Percentiles rank a stretch among this genome's conserved stretches.
Evolutionary conservation across 192 early-diverging fungal species (phyloP).

Genomic region (Entomortierella lignicola): DNA sequence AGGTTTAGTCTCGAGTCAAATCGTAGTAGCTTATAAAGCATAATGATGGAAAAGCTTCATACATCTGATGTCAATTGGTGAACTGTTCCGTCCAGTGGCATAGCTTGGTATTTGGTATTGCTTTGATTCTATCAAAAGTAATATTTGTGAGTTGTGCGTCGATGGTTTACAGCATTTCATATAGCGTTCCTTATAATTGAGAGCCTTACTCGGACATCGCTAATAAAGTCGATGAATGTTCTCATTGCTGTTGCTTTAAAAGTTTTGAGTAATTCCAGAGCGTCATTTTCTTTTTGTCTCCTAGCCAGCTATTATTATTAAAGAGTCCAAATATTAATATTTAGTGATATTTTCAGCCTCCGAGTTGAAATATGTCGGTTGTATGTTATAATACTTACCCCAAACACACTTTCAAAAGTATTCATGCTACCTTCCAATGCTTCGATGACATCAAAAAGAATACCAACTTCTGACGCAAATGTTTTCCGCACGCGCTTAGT

Average conservation of each 20-base stretch:
- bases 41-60: slow-evolving; percentile 15
- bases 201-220: slow-evolving; percentile 72
- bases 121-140: slow-evolving; percentile 45
- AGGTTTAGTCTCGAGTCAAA: not conserved
- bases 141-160: not conserved
- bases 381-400: slow-evolving; percentile 13
- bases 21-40: not conserved
- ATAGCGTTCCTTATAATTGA: not conserved
- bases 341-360: not conserved
- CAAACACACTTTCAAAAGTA: slow-evolving; percentile 54
- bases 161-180: not conserved
- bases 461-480: slow-evolving; percentile 40
- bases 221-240: slow-evolving; percentile 75
- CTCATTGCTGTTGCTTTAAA: slow-evolving; percentile 64
- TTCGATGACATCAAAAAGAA: slow-evolving; percentile 50
- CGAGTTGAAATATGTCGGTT: not conserved
- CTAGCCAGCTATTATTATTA: slow-evolving; percentile 40
- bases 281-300: slow-evolving; percentile 55
- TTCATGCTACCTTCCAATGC: slow-evolving; percentile 47
- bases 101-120: slow-evolving; percentile 52
- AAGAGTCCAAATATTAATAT: not conserved
- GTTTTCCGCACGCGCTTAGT: slow-evolving; percentile 27
- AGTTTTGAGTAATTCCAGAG: slow-evolving; percentile 58
- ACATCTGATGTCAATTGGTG: slow-evolving; percentile 86
- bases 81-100: slow-evolving; percentile 85